Evolutionary conservation across 1,284 basidiomycete species (phyloP), one percentile per base, ranked within the genome.

Genomic region (Boletellus deceptivus): DNA sequence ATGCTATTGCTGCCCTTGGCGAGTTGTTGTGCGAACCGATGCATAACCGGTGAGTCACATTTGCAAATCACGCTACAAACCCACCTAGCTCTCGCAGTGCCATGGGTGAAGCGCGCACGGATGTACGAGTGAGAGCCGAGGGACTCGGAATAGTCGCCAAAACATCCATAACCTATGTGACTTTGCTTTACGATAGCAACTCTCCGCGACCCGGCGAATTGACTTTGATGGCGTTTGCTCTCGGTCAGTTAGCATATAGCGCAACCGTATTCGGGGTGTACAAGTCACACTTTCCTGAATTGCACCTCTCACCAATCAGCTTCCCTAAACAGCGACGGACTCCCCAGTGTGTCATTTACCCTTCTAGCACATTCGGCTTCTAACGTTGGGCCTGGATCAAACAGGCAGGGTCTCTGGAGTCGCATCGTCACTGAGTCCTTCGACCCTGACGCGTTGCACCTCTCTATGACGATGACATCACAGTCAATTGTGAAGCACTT

Each of bases 401-500:
- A 45, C 25, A 62, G 55, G 25, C 43, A 39, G 25, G 46, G n/a
- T 34, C 6, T 41, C 60, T 65, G 48, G 60, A 50, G 8, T 50
- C 39, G 5, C 10, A 25, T 53, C 9, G 33, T 56, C 24, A 36
- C 17, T 42, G 38, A 45, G 25, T 50, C 72, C 49, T 83, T 87
- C 57, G 83, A 89, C 55, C 61, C 68, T 4, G 63, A 72, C 24
- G 62, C 79, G 20, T 67, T 89, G 17, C 71, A 72, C 29, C 75
- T 95, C 2, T 85, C 89, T 0, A 68, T 80, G 48, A 91, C 87
- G 0, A 91, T 98, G 80, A 91, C 89, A 5, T 77, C 75, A 6
- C 94, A 98, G 68, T 91, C 89, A 2, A 60, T 97, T 3, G 77
- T 98, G 59, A 99, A 99, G 68, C 95, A 99, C 65, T 79, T 96